Percentiles rank a stretch among this genome's conserved stretches.
These are phyloP conservation scores for Macrophomina phaseolina DNA, from an alignment of 2,329 filamentous ascomycete genomes.

Conservation along the genomic window DNA sequence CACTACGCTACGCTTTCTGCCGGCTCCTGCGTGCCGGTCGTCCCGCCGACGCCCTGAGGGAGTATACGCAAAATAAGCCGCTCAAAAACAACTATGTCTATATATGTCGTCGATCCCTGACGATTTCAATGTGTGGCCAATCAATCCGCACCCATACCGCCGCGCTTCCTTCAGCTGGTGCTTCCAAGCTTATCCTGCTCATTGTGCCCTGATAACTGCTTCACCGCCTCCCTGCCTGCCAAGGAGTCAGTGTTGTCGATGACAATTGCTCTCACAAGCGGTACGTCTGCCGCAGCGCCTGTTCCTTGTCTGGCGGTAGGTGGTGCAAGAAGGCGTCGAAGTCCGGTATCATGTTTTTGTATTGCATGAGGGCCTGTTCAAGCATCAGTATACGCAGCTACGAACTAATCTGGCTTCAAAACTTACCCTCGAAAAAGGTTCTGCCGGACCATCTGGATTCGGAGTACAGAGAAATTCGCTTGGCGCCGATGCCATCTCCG, in stretches of 20 bases:
- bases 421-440: slow-evolving; percentile 77
- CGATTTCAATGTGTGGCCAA: slow-evolving; percentile 5
- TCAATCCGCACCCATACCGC: slow-evolving; percentile 8
- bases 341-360: slow-evolving; percentile 61
- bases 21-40: slow-evolving; percentile 2
- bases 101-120: slow-evolving; percentile 19
- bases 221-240: not conserved
- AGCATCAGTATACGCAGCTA: not conserved
- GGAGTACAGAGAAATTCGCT: slow-evolving; percentile 62
- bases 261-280: slow-evolving; percentile 34
- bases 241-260: not conserved
- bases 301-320: slow-evolving; percentile 51
- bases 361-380: slow-evolving; percentile 56
- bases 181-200: not conserved
- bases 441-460: slow-evolving; percentile 64
- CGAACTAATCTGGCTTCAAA: not conserved
- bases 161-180: not conserved
- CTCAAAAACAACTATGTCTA: slow-evolving; percentile 23
- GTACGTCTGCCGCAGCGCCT: slow-evolving; percentile 52
- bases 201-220: not conserved
- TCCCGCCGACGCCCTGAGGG: slow-evolving; percentile 20
- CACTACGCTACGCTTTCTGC: slow-evolving; percentile 21
- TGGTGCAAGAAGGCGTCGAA: slow-evolving; percentile 58
- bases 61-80: slow-evolving; percentile 21
- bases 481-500: slow-evolving; percentile 75